phyloP scores from a whole-genome alignment of 176 grass and related monocot genomes.

The Aegilops umbellulata region DNA sequence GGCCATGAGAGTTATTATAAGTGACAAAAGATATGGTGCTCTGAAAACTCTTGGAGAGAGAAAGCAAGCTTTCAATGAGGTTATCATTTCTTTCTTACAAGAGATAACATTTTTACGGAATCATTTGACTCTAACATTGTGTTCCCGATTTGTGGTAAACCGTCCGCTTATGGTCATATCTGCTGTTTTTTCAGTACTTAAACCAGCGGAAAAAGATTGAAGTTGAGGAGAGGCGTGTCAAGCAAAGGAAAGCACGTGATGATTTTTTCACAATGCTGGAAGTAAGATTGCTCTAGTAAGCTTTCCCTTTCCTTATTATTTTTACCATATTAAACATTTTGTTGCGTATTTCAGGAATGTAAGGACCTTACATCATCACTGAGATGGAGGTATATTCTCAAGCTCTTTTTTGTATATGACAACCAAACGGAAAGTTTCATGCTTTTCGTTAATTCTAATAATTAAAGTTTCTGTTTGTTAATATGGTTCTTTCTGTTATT shows the following conservation, averaged over 20 bases:
- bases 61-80: slow-evolving; percentile 99
- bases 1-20: slow-evolving; percentile 87
- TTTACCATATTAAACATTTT: slow-evolving; percentile 11
- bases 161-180: not conserved
- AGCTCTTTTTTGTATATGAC: slow-evolving; percentile 4
- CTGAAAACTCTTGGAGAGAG: slow-evolving; percentile 81
- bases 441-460: slow-evolving; percentile 4
- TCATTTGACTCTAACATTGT: not conserved
- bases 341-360: slow-evolving; percentile 63
- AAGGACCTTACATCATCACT: slow-evolving; percentile 72
- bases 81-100: slow-evolving; percentile 31
- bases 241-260: slow-evolving; percentile 94
- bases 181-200: slow-evolving; percentile 70
- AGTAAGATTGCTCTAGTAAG: slow-evolving; percentile 44
- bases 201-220: slow-evolving; percentile 92
- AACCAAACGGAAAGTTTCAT: not conserved
- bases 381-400: slow-evolving; percentile 79
- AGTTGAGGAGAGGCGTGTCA: slow-evolving; percentile 75
- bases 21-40: slow-evolving; percentile 29
- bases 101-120: not conserved
- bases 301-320: not conserved
- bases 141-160: not conserved
- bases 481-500: not conserved
- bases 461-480: not conserved
- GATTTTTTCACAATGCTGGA: slow-evolving; percentile 89